Conservation (phyloP, 805 yeast genomes). For the Candida hispaniensis region DNA sequence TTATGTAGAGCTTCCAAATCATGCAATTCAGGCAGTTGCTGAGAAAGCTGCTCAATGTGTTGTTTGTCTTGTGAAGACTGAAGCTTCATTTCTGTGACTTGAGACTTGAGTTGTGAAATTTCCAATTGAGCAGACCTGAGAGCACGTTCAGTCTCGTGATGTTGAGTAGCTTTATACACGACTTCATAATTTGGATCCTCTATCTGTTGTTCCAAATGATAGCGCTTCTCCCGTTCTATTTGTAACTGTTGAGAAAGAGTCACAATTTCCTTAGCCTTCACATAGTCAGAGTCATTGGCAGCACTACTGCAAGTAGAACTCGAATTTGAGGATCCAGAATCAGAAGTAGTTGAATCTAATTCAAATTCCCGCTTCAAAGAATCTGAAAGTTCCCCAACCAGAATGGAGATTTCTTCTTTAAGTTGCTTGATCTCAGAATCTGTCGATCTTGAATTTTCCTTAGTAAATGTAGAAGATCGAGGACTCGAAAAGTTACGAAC, state of each 20-base stretch:
- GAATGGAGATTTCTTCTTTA: constrained; percentile 28
- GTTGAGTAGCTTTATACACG: constrained; percentile 7
- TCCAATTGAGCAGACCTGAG: constrained; percentile 14
- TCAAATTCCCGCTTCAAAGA: constrained; percentile 30
- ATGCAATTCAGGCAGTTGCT: constrained; percentile 23
- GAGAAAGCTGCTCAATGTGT: constrained; percentile 19
- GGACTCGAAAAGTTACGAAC: constrained; percentile 11
- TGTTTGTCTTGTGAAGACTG: constrained; percentile 20
- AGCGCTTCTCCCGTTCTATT: constrained; percentile 28
- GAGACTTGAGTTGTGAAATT: constrained; percentile 24
- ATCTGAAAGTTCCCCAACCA: constrained; percentile 31
- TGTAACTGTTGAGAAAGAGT: constrained; percentile 25
- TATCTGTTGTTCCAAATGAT: constrained; percentile 21
- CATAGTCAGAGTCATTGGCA: background rate
- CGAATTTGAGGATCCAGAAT: constrained; percentile 1
- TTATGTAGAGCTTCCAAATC: constrained; percentile 22
- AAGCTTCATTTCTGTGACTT: constrained; percentile 24
- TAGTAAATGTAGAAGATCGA: constrained; percentile 6
- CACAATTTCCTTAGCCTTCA: constrained; percentile 21
- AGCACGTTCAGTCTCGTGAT: constrained; percentile 14
- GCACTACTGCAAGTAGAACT: constrained; percentile 1
- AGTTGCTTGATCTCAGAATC: constrained; percentile 18
- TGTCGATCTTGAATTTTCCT: background rate
- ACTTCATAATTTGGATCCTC: constrained; percentile 6
- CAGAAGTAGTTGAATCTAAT: constrained; percentile 16